Evolutionary conservation across 1,139 yeast species (phyloP).

Genomic region (Yamadazyma friedrichii): DNA sequence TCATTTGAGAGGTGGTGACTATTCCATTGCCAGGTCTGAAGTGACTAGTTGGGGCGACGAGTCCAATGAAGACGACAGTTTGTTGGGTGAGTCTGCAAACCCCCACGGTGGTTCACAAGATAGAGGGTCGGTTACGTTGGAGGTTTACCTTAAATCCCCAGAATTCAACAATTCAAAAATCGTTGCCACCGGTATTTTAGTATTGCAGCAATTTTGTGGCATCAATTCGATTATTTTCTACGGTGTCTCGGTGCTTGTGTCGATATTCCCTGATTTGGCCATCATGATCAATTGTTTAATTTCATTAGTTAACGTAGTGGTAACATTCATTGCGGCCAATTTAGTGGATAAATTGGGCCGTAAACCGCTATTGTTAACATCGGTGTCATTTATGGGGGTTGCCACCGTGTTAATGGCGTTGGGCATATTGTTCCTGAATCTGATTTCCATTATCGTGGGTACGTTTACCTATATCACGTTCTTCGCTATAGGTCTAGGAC

Average conservation of each 20-base stretch:
- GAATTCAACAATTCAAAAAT: conserved; percentile 56
- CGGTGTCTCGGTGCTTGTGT: conserved; percentile 78
- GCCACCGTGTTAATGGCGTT: conserved; percentile 62
- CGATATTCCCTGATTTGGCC: conserved; percentile 68
- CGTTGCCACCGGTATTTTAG: conserved; percentile 71
- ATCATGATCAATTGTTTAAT: conserved; percentile 70
- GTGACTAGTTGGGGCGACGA: conserved; percentile 33
- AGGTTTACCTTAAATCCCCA: conserved; percentile 48
- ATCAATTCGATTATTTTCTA: conserved; percentile 89
- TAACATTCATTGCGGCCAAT: conserved; percentile 72
- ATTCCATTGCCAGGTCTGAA: conserved; percentile 34
- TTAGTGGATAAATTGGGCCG: conserved; percentile 76
- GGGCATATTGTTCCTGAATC: conserved; percentile 54
- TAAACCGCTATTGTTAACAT: conserved; percentile 58
- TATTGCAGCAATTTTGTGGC: conserved; percentile 92
- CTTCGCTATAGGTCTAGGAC: conserved; percentile 91
- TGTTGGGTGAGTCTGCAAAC: conserved; percentile 10
- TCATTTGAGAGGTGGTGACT: conserved; percentile 42
- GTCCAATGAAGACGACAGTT: conserved; percentile 18
- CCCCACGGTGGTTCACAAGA: background rate
- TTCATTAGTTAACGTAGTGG: conserved; percentile 66
- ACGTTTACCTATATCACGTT: conserved; percentile 74
- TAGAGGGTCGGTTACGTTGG: conserved; percentile 23
- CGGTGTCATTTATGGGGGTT: conserved; percentile 69
- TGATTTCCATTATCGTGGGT: conserved; percentile 59